A percentile compares a stretch with the other conserved stretches of the same genome.
These are phyloP conservation scores for Knoxdaviesia capensis DNA, from an alignment of 2,329 filamentous ascomycete species.

Conservation along the genomic window DNA sequence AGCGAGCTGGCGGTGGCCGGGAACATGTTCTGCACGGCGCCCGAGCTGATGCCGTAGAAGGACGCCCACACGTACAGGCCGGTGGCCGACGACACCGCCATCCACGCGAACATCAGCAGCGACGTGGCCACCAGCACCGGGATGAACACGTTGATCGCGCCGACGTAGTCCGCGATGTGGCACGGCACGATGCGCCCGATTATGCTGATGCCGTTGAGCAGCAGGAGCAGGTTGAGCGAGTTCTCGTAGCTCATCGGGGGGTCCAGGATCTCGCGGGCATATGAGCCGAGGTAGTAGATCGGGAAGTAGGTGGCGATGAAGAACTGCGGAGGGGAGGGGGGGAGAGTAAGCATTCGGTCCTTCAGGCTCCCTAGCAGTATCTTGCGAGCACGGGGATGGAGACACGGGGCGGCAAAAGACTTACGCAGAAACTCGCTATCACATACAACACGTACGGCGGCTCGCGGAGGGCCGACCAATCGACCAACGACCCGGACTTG, in stretches of 20 bases:
- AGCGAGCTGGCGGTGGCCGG: conserved; percentile 28
- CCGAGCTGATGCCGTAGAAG: conserved; percentile 43
- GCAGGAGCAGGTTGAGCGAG: conserved; percentile 39
- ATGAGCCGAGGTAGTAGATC: conserved; percentile 37
- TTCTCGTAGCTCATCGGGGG: conserved; percentile 20
- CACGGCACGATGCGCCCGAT: conserved; percentile 37
- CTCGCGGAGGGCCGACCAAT: conserved; percentile 24
- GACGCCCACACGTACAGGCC: conserved; percentile 41
- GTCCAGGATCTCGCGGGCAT: conserved; percentile 19
- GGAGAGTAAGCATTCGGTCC: conserved; percentile 1
- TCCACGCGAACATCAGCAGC: conserved; percentile 33
- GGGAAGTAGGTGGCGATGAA: conserved; percentile 34
- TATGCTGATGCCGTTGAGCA: conserved; percentile 43
- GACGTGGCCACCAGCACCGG: conserved; percentile 21
- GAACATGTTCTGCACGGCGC: conserved; percentile 45
- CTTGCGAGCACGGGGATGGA: neutral
- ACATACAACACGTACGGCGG: conserved; percentile 21
- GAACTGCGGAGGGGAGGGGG: conserved; percentile 11
- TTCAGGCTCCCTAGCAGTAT: too few species aligned
- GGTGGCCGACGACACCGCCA: conserved; percentile 24
- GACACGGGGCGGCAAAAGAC: neutral
- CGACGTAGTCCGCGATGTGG: conserved; percentile 33
- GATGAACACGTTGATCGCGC: conserved; percentile 40
- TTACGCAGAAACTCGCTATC: conserved; percentile 11
- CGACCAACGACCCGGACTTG: conserved; percentile 19